Evolutionary conservation across 495 filamentous ascomycete genomes (phyloP).

Genomic region (Hapsidospora chrysogenum): DNA sequence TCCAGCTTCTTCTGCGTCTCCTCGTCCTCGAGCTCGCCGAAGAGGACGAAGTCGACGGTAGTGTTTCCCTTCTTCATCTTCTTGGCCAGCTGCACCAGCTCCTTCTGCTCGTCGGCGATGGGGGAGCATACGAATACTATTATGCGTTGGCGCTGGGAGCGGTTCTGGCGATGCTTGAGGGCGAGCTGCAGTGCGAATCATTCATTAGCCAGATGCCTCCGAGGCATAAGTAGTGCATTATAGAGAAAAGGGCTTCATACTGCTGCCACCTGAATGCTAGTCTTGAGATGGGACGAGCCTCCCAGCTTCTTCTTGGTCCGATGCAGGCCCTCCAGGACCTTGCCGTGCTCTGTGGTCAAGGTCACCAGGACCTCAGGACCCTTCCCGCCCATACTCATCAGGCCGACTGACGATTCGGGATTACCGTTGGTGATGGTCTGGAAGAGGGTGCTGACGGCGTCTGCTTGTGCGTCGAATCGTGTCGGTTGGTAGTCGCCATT

Average conservation of each 20-base stretch:
- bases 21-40: constrained; percentile 83
- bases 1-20: constrained; percentile 74
- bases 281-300: constrained; percentile 70
- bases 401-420: constrained; percentile 87
- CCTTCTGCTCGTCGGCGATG: constrained; percentile 75
- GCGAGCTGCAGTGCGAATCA: constrained; percentile 62
- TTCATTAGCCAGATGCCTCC: too few relatives aligned
- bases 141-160: constrained; percentile 85
- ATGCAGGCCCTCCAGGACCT: constrained; percentile 85
- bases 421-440: constrained; percentile 85
- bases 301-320: constrained; percentile 93
- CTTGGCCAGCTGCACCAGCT: constrained; percentile 75
- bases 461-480: constrained; percentile 85
- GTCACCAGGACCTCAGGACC: constrained; percentile 94
- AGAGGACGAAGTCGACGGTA: constrained; percentile 82
- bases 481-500: constrained; percentile 95
- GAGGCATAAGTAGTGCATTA: neutral
- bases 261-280: constrained; percentile 83
- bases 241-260: too few relatives aligned
- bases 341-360: constrained; percentile 85
- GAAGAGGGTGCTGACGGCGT: constrained; percentile 90
- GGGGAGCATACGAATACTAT: constrained; percentile 91
- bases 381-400: constrained; percentile 98
- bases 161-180: constrained; percentile 97
- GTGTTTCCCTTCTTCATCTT: constrained; percentile 97